These are phyloP conservation scores for Starmerella scarabaei DNA, from an alignment of 805 yeast genomes.

Conservation along the genomic window DNA sequence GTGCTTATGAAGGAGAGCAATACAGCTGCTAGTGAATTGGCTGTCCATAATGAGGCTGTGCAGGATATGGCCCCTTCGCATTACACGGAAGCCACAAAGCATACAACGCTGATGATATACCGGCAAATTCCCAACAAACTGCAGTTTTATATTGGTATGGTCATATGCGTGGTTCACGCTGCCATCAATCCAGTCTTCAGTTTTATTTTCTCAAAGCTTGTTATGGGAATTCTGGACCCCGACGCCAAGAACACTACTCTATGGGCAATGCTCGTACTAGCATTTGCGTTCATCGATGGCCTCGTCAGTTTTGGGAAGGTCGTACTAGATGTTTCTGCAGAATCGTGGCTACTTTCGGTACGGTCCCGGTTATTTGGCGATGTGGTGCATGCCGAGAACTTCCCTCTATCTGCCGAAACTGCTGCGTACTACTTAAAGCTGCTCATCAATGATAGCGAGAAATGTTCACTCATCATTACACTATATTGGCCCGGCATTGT, in stretches of 20 bases:
- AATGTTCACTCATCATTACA: conserved; percentile 51
- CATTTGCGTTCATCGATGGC: conserved; percentile 54
- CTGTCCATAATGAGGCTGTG: background rate
- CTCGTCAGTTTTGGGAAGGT: conserved; percentile 37
- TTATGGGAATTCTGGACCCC: conserved; percentile 47
- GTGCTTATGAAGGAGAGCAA: background rate
- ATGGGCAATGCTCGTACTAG: conserved; percentile 60
- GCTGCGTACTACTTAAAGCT: conserved; percentile 43
- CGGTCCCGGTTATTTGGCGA: conserved; percentile 38
- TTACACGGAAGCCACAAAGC: background rate
- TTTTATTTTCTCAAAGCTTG: conserved; percentile 55
- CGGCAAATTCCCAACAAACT: conserved; percentile 16
- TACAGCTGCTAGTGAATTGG: background rate
- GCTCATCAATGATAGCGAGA: conserved; percentile 70
- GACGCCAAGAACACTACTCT: conserved; percentile 25
- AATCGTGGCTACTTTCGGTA: conserved; percentile 47
- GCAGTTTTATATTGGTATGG: conserved; percentile 37
- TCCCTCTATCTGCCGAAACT: conserved; percentile 34
- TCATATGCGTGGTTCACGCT: conserved; percentile 45
- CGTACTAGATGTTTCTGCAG: conserved; percentile 46
- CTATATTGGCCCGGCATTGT: conserved; percentile 45
- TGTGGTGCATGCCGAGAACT: conserved; percentile 36
- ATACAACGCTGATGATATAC: background rate
- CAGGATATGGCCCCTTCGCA: too few relatives aligned
- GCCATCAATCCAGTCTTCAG: conserved; percentile 66